These are phyloP conservation scores for Amaranthus tricolor DNA, from an alignment of 179 eudicot species.

Conservation along the genomic window DNA sequence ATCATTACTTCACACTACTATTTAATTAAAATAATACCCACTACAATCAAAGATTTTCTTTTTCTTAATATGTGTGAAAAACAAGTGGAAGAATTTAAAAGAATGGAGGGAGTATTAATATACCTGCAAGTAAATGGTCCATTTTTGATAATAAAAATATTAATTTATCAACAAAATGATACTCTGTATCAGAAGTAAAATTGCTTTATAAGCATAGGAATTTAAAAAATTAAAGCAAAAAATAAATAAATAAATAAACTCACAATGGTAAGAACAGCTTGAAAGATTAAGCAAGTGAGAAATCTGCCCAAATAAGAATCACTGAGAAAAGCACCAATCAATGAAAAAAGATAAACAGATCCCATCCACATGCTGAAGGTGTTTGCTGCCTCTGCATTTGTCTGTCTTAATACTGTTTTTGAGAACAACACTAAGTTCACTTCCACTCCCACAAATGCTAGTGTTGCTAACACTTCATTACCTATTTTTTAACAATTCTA, in stretches of 20 bases:
- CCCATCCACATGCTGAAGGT: conserved; percentile 57
- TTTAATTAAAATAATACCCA: too few species aligned
- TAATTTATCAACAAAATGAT: not conserved
- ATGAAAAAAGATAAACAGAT: conserved; percentile 42
- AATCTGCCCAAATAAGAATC: conserved; percentile 50
- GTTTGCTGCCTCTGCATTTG: conserved; percentile 50
- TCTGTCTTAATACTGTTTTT: conserved; percentile 40
- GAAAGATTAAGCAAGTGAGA: conserved; percentile 45
- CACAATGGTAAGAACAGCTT: conserved; percentile 42
- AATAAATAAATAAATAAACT: conserved; percentile 6
- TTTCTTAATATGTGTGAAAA: too few species aligned
- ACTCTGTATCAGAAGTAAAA: too few species aligned
- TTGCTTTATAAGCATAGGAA: not conserved
- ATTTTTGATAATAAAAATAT: not conserved
- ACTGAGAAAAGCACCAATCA: conserved; percentile 44
- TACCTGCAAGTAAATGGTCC: not conserved
- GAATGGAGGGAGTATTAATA: too few species aligned
- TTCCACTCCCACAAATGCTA: conserved; percentile 49
- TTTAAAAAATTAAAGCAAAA: not conserved
- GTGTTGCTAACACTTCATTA: conserved; percentile 42
- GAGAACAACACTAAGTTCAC: conserved; percentile 52
- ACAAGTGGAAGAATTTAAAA: too few species aligned
- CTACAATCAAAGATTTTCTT: too few species aligned
- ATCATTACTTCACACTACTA: too few species aligned
- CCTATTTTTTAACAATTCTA: conserved; percentile 19